Evolutionary conservation across 2,329 filamentous ascomycete species (phyloP).

Genomic region (Scedosporium minutisporum): DNA sequence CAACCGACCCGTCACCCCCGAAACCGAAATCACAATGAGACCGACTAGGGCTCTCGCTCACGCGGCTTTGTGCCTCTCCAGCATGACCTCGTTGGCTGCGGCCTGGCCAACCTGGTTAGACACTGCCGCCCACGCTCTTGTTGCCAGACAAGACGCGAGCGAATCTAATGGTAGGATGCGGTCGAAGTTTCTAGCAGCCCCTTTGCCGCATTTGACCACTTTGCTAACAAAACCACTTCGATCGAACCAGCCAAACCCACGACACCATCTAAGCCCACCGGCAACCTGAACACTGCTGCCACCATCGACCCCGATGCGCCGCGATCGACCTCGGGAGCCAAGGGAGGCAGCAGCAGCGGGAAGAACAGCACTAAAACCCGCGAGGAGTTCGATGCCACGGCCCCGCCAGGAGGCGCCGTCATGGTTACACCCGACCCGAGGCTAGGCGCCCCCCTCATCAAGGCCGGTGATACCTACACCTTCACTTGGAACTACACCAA

Average conservation of each 20-base stretch:
- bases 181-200: not conserved
- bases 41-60: slow-evolving; percentile 34
- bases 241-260: slow-evolving; percentile 3
- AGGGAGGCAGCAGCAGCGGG: slow-evolving; percentile 15
- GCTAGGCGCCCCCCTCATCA: slow-evolving; percentile 40
- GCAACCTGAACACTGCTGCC: slow-evolving; percentile 13
- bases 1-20: not conserved
- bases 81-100: slow-evolving; percentile 40
- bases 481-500: slow-evolving; percentile 59
- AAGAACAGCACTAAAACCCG: slow-evolving; percentile 13
- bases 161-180: not conserved
- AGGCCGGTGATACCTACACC: slow-evolving; percentile 50
- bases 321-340: slow-evolving; percentile 17
- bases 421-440: slow-evolving; percentile 42
- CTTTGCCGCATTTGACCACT: not conserved
- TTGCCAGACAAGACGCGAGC: slow-evolving; percentile 35
- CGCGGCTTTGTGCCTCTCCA: slow-evolving; percentile 38
- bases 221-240: slow-evolving; percentile 6
- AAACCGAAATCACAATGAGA: slow-evolving; percentile 33
- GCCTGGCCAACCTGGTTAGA: slow-evolving; percentile 49
- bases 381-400: slow-evolving; percentile 10
- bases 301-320: slow-evolving; percentile 31
- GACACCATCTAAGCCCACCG: not conserved
- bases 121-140: slow-evolving; percentile 32
- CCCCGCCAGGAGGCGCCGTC: slow-evolving; percentile 33